Evolutionary conservation across 805 yeast genomes (phyloP).

Genomic region (Ogataea methanolica): DNA sequence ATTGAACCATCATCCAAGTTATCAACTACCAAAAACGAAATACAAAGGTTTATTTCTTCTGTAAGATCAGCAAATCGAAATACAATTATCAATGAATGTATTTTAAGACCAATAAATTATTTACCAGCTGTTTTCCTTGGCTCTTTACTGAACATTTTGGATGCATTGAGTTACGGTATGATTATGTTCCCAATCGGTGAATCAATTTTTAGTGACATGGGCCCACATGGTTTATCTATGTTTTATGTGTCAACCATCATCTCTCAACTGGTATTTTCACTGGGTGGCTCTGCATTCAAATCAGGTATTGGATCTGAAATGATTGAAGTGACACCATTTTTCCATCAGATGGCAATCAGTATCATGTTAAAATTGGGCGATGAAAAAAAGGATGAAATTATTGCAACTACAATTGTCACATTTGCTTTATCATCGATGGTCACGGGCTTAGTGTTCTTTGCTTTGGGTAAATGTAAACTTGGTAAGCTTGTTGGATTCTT

Average conservation of each 20-base stretch:
- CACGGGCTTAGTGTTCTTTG: slow-evolving; percentile 78
- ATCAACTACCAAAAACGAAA: slow-evolving; percentile 1
- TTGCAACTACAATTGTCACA: slow-evolving; percentile 84
- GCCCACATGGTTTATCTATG: slow-evolving; percentile 89
- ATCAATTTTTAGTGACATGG: slow-evolving; percentile 68
- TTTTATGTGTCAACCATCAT: slow-evolving; percentile 89
- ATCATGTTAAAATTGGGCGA: slow-evolving; percentile 53
- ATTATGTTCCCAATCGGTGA: slow-evolving; percentile 91
- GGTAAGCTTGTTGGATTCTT: slow-evolving; percentile 92
- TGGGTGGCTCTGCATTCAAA: slow-evolving; percentile 87
- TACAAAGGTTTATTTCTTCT: slow-evolving; percentile 1
- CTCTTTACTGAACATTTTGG: slow-evolving; percentile 76
- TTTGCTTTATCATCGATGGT: slow-evolving; percentile 79
- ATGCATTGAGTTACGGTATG: slow-evolving; percentile 96
- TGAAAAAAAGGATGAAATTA: slow-evolving; percentile 40
- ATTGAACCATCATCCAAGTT: not conserved
- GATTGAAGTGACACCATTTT: slow-evolving; percentile 99
- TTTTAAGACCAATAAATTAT: slow-evolving; percentile 40
- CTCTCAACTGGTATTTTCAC: slow-evolving; percentile 80
- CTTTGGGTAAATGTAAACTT: slow-evolving; percentile 70
- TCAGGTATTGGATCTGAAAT: slow-evolving; percentile 96
- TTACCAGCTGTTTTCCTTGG: slow-evolving; percentile 87
- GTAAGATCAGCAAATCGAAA: slow-evolving; percentile 15
- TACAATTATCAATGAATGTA: slow-evolving; percentile 19
- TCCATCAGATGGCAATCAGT: slow-evolving; percentile 87